Base-by-base conservation (phyloP, 2,329 filamentous ascomycete genomes). In the Bertia moriformis region DNA sequence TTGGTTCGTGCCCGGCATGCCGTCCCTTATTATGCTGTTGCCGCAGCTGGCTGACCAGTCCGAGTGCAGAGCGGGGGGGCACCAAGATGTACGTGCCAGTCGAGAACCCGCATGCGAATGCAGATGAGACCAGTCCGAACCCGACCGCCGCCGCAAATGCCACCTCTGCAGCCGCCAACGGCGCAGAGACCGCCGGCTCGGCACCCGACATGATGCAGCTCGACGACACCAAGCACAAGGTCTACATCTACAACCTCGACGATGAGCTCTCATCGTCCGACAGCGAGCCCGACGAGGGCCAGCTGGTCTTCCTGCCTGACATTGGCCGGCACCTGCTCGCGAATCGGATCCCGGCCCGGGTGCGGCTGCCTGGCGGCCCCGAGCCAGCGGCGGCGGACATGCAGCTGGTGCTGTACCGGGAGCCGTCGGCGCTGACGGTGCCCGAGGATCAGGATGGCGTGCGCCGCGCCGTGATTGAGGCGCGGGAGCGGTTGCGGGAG, bases 191-290 rank as follows among this genome's bases (percentile, higher is more conserved):
- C 37, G 52, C 53, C 17, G 62, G 73, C 45, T n/a, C n/a, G n/a
- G n/a, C n/a, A n/a, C n/a, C n/a, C n/a, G 80, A 86, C 48, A 52
- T 58, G 41, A 94, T 96, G 89, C 72, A 82, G 41, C 56, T 95
- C 43, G 88, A 96, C 60, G 80, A 94, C 59, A 49, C 83, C 20
- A 82, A 83, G 51, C 70, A 93, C 62, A 84, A 82, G 52, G 76
- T 95, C 43, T 95, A 91, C 66, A 87, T 98, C 49, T 80, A 88
- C 64, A 78, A 93, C 58, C 67, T 98, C 7, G 87, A 93, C 53
- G 83, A 82, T 49, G 89, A 96, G 60, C 71, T 96, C 24, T 43
- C 38, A 15, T 36, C 32, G 37, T 79, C 80, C 13, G 76, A 80
- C 46, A 63, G 69, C 19, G 74, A 82, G 43, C 62, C 67, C 37